Evolutionary conservation across 1,284 basidiomycete genomes (phyloP).

Genomic region (Malassezia arunalokei): DNA sequence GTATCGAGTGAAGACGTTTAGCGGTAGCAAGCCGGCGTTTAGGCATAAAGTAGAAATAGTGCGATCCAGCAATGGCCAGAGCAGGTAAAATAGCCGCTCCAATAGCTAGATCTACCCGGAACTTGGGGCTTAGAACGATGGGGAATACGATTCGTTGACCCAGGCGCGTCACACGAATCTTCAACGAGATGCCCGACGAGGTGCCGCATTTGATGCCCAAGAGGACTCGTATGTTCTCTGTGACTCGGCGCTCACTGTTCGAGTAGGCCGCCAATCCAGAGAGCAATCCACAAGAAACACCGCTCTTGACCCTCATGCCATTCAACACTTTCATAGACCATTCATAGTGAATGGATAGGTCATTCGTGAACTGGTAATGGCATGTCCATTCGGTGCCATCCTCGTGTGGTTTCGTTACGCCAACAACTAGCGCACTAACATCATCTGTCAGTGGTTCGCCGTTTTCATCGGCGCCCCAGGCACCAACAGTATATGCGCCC

Average conservation of each 20-base stretch:
- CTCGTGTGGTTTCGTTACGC: constrained; percentile 27
- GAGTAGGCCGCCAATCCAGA: constrained; percentile 38
- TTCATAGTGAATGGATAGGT: constrained; percentile 42
- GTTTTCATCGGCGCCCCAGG: constrained; percentile 45
- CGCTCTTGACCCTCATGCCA: constrained; percentile 49
- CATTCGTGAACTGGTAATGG: constrained; percentile 22
- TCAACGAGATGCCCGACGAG: constrained; percentile 38
- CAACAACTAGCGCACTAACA: constrained; percentile 27
- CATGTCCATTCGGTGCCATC: constrained; percentile 34
- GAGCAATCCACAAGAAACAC: constrained; percentile 39
- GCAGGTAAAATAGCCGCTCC: constrained; percentile 54
- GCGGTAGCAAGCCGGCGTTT: constrained; percentile 48
- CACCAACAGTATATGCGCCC: constrained; percentile 48
- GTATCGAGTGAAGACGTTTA: constrained; percentile 51
- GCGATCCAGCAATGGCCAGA: constrained; percentile 50
- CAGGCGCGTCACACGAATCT: constrained; percentile 49
- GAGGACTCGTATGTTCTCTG: constrained; percentile 42
- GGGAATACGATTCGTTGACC: constrained; percentile 54
- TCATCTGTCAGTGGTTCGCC: constrained; percentile 20
- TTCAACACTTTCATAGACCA: constrained; percentile 47
- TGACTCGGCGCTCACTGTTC: constrained; percentile 43
- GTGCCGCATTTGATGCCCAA: constrained; percentile 42
- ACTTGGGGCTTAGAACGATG: constrained; percentile 52
- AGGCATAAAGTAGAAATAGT: constrained; percentile 56
- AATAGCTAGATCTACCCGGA: constrained; percentile 50